Percentiles rank a stretch among this genome's conserved stretches.
Conservation (phyloP, 805 yeast species). For the Wickerhamomyces alni region DNA sequence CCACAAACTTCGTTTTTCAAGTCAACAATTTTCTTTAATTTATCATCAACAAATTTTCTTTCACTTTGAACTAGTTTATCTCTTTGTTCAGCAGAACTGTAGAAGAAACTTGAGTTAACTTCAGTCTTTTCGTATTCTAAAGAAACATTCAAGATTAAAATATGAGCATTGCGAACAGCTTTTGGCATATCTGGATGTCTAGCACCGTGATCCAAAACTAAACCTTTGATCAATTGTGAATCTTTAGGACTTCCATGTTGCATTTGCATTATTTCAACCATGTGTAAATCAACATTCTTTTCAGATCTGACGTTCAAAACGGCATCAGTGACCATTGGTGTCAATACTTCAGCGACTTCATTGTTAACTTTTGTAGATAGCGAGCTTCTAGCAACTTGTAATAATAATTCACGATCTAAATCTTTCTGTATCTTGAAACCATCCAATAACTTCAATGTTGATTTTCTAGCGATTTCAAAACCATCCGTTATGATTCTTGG, state of each 20-base stretch:
- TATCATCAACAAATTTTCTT: slow-evolving; percentile 90
- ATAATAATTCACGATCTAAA: slow-evolving; percentile 79
- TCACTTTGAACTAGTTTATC: slow-evolving; percentile 91
- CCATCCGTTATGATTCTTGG: slow-evolving; percentile 95
- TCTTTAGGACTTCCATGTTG: slow-evolving; percentile 85
- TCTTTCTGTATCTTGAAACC: slow-evolving; percentile 48
- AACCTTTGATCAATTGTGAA: slow-evolving; percentile 77
- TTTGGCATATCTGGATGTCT: slow-evolving; percentile 99
- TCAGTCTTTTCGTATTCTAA: slow-evolving; percentile 97
- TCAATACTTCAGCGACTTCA: slow-evolving; percentile 71
- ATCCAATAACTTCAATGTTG: slow-evolving; percentile 64
- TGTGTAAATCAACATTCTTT: slow-evolving; percentile 75
- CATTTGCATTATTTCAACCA: slow-evolving; percentile 98
- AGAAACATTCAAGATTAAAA: slow-evolving; percentile 86
- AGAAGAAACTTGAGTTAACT: slow-evolving; percentile 92
- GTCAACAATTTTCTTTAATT: slow-evolving; percentile 84
- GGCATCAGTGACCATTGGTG: slow-evolving; percentile 96
- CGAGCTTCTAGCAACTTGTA: slow-evolving; percentile 90
- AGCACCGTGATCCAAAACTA: slow-evolving; percentile 96
- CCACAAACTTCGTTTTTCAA: slow-evolving; percentile 90
- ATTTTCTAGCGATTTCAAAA: slow-evolving; percentile 82
- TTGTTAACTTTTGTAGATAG: slow-evolving; percentile 78
- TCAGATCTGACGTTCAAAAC: slow-evolving; percentile 69
- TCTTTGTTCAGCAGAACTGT: slow-evolving; percentile 92
- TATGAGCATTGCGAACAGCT: slow-evolving; percentile 72